These are phyloP conservation scores for Thyridium curvatum DNA, from an alignment of 2,329 filamentous ascomycete species.

Conservation along the genomic window DNA sequence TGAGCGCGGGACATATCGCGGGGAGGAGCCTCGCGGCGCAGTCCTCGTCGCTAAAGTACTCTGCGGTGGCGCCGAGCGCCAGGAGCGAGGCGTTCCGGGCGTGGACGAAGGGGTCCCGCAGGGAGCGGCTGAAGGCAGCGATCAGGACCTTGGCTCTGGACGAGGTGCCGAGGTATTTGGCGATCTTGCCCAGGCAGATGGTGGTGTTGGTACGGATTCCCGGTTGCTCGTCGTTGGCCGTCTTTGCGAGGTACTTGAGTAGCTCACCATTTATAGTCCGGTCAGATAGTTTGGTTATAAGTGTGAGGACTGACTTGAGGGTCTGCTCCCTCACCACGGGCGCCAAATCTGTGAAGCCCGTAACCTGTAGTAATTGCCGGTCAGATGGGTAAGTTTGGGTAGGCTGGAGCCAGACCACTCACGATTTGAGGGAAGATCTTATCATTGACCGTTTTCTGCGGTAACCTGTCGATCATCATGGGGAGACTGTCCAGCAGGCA, in stretches of 20 bases:
- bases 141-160: conserved; percentile 85
- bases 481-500: conserved; percentile 85
- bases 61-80: conserved; percentile 77
- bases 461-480: conserved; percentile 82
- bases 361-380: conserved; percentile 47
- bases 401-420: conserved; percentile 13
- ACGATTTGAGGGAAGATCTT: conserved; percentile 96
- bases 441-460: conserved; percentile 86
- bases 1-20: conserved; percentile 71
- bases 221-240: conserved; percentile 94
- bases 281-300: conserved; percentile 86
- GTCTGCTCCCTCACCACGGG: conserved; percentile 94
- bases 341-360: conserved; percentile 87
- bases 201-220: conserved; percentile 97
- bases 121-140: conserved; percentile 82
- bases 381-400: conserved; percentile 16
- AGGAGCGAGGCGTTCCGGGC: conserved; percentile 84
- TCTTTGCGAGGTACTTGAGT: conserved; percentile 84
- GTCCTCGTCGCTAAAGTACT: conserved; percentile 85
- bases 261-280: conserved; percentile 91
- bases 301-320: conserved; percentile 82
- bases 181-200: conserved; percentile 94
- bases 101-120: conserved; percentile 92
- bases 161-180: conserved; percentile 73
- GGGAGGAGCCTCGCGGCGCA: conserved; percentile 80